Evolutionary conservation across 2,329 filamentous ascomycete genomes (phyloP), one percentile per base, ranked within the genome.

Genomic region (Microdochium nivale): DNA sequence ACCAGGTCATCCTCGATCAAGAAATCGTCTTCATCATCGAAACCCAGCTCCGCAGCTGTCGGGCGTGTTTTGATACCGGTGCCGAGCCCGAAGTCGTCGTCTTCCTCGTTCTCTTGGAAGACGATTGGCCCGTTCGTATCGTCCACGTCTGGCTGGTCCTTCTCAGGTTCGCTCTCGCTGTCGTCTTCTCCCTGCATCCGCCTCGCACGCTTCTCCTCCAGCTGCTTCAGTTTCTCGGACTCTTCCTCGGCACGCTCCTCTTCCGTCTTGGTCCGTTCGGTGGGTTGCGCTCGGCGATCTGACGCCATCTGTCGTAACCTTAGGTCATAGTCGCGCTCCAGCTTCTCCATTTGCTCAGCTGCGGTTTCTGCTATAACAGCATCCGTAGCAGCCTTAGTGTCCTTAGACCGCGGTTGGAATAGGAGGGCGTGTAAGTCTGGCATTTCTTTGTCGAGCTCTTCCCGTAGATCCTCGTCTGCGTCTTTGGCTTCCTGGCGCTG

Each of bases 11-110:
- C 88, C 53, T 97, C 92, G 55, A 96, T 84, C 25, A 92, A 66
- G 61, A 97, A 97, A 60, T 96, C 90, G 60, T 97, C 92, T 64
- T 97, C 92, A 59, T 96, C 92, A 57, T 96, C 90, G 32, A 95
- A 85, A 5, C 84, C 88, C 19, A 90, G 67, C 53, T 86, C 78
- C 11, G 78, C 75, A 3, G 77, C 78, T 8, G 80, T 82, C 30
- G 75, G 76, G 24, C 76, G 73, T 50, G 73, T 70, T 60, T 73
- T 79, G 56, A 85, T 80, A 44, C 82, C 82, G 48, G 68, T 65
- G 32, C 83, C 83, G 16, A 86, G 70, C 2, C 79, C 79, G 63
- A 81, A 87, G 52, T 78, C 76, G 30, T 82, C 79, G 1, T 72
- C 70, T 14, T 80, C 74, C 14, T 75, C 76, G 3, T 73, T 68